Evolutionary conservation across 2,329 filamentous ascomycete species (phyloP).

Genomic region (Ophiostoma novo-ulmi): DNA sequence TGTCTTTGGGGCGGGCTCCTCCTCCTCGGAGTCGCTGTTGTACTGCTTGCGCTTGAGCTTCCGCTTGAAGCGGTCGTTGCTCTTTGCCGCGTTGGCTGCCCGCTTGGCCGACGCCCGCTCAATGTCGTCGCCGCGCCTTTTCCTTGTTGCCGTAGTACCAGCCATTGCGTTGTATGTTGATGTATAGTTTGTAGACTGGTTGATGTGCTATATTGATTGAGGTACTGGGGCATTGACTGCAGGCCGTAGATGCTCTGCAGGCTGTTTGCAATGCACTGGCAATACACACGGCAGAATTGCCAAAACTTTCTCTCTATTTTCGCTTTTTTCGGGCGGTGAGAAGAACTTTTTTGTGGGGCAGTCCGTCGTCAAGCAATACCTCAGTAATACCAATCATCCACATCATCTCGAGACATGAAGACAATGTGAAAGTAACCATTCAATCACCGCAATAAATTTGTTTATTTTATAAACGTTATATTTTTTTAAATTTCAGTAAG

Average conservation of each 20-base stretch:
- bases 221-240: background rate
- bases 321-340: constrained; percentile 13
- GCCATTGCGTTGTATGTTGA: background rate
- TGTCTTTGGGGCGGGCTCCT: background rate
- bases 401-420: background rate
- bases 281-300: constrained; percentile 14
- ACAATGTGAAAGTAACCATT: background rate
- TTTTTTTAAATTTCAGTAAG: too few relatives aligned
- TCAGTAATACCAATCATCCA: background rate
- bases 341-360: constrained; percentile 6
- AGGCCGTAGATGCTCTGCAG: background rate
- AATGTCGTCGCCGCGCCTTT: constrained; percentile 22
- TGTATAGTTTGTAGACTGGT: background rate
- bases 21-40: constrained; percentile 12
- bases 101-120: constrained; percentile 15
- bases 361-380: background rate
- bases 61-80: constrained; percentile 16
- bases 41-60: constrained; percentile 17
- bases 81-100: constrained; percentile 11
- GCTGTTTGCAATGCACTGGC: background rate
- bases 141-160: constrained; percentile 17
- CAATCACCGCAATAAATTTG: background rate
- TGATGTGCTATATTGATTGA: background rate
- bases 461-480: background rate
- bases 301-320: constrained; percentile 10